A percentile compares a stretch with the other conserved stretches of the same genome.
These are phyloP conservation scores for Taiwanofungus camphoratus DNA, from an alignment of 1,284 basidiomycete genomes.

Conservation along the genomic window DNA sequence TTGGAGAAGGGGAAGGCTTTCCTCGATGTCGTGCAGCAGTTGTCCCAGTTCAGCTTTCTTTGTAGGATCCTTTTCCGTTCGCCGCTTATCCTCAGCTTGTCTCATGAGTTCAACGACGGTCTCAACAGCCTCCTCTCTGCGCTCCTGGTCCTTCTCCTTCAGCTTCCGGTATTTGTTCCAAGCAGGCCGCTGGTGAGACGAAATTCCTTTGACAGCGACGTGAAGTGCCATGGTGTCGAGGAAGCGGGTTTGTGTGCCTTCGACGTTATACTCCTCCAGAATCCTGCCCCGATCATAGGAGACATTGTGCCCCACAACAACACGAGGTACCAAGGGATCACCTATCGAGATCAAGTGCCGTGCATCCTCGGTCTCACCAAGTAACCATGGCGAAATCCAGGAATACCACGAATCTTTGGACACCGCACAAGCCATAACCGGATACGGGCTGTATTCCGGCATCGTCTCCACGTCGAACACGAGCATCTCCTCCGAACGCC, in stretches of 20 bases:
- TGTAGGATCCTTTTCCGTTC: slow-evolving; percentile 28
- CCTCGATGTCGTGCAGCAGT: slow-evolving; percentile 30
- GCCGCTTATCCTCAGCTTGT: slow-evolving; percentile 41
- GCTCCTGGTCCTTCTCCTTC: slow-evolving; percentile 47
- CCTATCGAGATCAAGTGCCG: slow-evolving; percentile 80
- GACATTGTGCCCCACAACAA: slow-evolving; percentile 93
- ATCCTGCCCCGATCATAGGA: slow-evolving; percentile 90
- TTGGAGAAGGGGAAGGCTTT: slow-evolving; percentile 35
- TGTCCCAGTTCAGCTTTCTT: slow-evolving; percentile 28
- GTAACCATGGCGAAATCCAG: slow-evolving; percentile 94
- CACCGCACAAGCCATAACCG: slow-evolving; percentile 89
- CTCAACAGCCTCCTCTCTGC: slow-evolving; percentile 54
- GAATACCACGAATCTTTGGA: slow-evolving; percentile 87
- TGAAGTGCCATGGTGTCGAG: slow-evolving; percentile 96
- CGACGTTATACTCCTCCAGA: slow-evolving; percentile 78
- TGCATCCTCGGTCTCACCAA: slow-evolving; percentile 58
- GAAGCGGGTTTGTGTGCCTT: slow-evolving; percentile 73
- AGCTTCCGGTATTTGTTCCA: slow-evolving; percentile 83
- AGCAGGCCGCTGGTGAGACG: slow-evolving; percentile 89
- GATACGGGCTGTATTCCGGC: slow-evolving; percentile 75
- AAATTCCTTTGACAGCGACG: slow-evolving; percentile 92
- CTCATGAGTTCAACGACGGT: slow-evolving; percentile 45
- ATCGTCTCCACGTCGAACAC: slow-evolving; percentile 95
- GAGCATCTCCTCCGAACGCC: slow-evolving; percentile 65
- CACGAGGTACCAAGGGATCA: slow-evolving; percentile 41